Conservation (phyloP, 768 basidiomycete species). For the Serendipita sp. region DNA sequence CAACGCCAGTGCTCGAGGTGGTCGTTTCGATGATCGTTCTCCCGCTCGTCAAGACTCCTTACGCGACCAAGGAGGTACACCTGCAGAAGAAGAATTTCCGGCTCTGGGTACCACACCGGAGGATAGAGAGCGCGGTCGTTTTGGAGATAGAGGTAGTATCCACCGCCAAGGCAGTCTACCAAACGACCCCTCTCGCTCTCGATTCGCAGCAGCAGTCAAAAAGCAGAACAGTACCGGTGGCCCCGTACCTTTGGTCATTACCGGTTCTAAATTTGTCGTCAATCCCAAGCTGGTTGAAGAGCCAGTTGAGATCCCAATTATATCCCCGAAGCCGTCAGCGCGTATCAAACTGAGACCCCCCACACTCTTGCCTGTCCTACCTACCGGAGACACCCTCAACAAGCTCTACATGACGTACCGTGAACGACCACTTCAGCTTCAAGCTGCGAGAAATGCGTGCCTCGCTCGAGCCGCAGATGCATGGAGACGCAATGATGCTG, state of each 20-base stretch:
- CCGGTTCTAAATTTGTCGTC: slow-evolving; percentile 7
- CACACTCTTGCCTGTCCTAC: slow-evolving; percentile 67
- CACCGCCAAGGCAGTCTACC: slow-evolving; percentile 20
- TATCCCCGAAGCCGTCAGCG: slow-evolving; percentile 40
- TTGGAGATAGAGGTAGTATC: slow-evolving; percentile 15
- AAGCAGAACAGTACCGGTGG: slow-evolving; percentile 20
- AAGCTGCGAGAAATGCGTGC: slow-evolving; percentile 85
- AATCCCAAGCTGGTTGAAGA: background rate
- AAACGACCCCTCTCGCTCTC: slow-evolving; percentile 71
- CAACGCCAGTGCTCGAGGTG: slow-evolving; percentile 4
- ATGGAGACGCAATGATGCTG: slow-evolving; percentile 89
- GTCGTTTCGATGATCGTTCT: background rate
- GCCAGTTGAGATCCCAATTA: background rate
- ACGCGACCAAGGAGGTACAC: background rate
- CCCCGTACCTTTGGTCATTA: slow-evolving; percentile 2
- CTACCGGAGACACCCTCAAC: slow-evolving; percentile 69
- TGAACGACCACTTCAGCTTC: slow-evolving; percentile 74
- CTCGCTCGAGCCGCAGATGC: slow-evolving; percentile 90
- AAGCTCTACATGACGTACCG: slow-evolving; percentile 80
- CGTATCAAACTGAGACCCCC: slow-evolving; percentile 74
- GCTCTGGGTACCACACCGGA: slow-evolving; percentile 23
- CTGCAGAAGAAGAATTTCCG: slow-evolving; percentile 49
- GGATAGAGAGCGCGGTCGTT: slow-evolving; percentile 14
- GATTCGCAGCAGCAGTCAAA: slow-evolving; percentile 86
- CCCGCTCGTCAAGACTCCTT: background rate